These are phyloP conservation scores for Paraphoma chrysanthemicola DNA, from an alignment of 2,329 filamentous ascomycete genomes.

Conservation along the genomic window DNA sequence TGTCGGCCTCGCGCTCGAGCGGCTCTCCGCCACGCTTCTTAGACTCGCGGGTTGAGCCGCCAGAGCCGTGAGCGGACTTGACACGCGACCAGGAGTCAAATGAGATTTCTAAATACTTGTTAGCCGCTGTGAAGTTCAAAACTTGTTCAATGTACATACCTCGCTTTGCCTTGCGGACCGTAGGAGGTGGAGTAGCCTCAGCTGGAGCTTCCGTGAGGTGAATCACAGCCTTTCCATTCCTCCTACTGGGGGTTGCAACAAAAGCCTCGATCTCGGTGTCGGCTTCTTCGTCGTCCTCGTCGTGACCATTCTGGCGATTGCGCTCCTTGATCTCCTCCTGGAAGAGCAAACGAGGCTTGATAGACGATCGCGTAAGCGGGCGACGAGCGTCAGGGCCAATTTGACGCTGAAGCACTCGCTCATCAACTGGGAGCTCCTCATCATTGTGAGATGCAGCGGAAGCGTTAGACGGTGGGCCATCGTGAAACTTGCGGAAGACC, in stretches of 20 bases:
- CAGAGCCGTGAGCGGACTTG: conserved; percentile 56
- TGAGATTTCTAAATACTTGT: conserved; percentile 30
- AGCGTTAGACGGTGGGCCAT: conserved; percentile 44
- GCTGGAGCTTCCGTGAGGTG: conserved; percentile 60
- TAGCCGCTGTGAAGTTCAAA: neutral
- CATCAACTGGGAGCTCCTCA: conserved; percentile 44
- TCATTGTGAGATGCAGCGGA: conserved; percentile 37
- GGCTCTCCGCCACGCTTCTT: conserved; percentile 43
- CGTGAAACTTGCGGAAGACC: conserved; percentile 73
- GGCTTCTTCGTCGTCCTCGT: conserved; percentile 65
- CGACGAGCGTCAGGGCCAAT: conserved; percentile 51
- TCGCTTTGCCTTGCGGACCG: conserved; percentile 66
- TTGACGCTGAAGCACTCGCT: conserved; percentile 45
- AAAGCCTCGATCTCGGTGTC: conserved; percentile 60
- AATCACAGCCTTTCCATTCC: conserved; percentile 55
- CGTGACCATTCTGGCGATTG: conserved; percentile 47
- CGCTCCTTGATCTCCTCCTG: conserved; percentile 58
- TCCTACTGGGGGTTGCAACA: conserved; percentile 37
- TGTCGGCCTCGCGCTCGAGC: conserved; percentile 36
- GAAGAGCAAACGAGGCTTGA: conserved; percentile 78
- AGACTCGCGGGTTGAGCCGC: conserved; percentile 47
- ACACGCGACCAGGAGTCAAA: conserved; percentile 74
- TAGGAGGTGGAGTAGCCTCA: conserved; percentile 61
- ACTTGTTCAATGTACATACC: conserved; percentile 48
- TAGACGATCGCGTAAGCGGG: conserved; percentile 69